phyloP scores from a whole-genome alignment of 345 rosid species.

The Salix viminalis region DNA sequence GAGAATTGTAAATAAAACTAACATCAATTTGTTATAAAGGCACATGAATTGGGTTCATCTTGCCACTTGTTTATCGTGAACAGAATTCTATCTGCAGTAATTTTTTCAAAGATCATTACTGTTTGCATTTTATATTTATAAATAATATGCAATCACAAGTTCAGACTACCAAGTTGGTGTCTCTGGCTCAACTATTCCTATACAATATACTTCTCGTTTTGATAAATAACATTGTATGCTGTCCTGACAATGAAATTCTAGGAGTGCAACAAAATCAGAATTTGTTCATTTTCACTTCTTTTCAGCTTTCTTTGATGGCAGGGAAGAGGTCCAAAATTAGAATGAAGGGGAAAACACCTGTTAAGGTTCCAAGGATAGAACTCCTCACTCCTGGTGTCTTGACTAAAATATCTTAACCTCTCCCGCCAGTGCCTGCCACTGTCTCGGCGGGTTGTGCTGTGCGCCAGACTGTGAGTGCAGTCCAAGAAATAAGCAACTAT shows the following conservation, averaged over 20 bases:
- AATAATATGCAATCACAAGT: not conserved
- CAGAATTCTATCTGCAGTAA: not conserved
- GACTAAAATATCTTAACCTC: conserved; percentile 49
- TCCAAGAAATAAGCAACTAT: conserved; percentile 58
- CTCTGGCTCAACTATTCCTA: not conserved
- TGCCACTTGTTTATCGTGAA: not conserved
- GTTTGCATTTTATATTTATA: not conserved
- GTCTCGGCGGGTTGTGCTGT: conserved; percentile 51
- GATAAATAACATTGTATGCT: not conserved
- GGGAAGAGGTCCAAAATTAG: conserved; percentile 14
- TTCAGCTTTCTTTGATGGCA: not conserved
- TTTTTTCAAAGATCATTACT: not conserved
- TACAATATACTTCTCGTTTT: not conserved
- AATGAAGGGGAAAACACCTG: conserved; percentile 77
- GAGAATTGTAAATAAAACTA: not conserved
- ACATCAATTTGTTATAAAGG: not conserved
- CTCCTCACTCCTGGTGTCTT: conserved; percentile 63
- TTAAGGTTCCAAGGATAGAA: conserved; percentile 76
- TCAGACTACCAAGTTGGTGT: not conserved
- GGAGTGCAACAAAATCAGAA: not conserved
- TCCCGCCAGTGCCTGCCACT: conserved; percentile 93
- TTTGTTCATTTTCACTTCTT: not conserved
- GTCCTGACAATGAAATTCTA: not conserved
- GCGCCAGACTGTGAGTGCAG: conserved; percentile 50
- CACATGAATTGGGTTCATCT: not conserved